A percentile compares a stretch with the other conserved stretches of the same genome.
Conservation (phyloP, 768 basidiomycete species). For the Kwoniella shandongensis region DNA sequence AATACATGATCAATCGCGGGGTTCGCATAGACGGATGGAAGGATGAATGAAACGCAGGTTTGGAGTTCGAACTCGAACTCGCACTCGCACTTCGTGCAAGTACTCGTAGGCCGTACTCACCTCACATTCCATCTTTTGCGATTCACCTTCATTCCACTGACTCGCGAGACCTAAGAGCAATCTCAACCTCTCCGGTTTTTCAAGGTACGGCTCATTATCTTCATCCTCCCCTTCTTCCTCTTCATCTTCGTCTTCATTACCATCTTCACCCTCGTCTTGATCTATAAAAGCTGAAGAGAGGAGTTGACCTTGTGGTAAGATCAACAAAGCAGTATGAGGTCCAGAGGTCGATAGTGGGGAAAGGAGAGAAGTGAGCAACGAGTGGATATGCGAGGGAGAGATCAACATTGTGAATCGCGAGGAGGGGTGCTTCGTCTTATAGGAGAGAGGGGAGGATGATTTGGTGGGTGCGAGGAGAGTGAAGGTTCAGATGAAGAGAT, state of each 20-base stretch:
- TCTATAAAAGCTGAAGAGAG: conserved; percentile 22
- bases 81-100: too few species aligned
- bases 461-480: too few species aligned
- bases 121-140: conserved; percentile 44
- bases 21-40: too few species aligned
- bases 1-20: too few species aligned
- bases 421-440: not conserved
- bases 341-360: not conserved
- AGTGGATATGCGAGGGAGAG: conserved; percentile 22
- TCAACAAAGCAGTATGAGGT: conserved; percentile 41
- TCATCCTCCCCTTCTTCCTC: conserved; percentile 27
- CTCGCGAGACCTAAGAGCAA: conserved; percentile 40
- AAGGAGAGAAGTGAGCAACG: conserved; percentile 13
- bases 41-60: too few species aligned
- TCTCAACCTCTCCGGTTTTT: conserved; percentile 39
- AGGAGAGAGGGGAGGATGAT: too few species aligned
- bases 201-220: conserved; percentile 43
- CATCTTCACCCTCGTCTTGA: conserved; percentile 20
- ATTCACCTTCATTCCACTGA: conserved; percentile 40
- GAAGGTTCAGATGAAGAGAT: too few species aligned
- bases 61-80: too few species aligned
- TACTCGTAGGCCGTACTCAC: conserved; percentile 20
- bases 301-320: conserved; percentile 38
- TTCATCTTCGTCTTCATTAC: conserved; percentile 28
- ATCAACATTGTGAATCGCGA: conserved; percentile 25